phyloP scores from a whole-genome alignment of 176 grass and related monocot genomes.

The Raddia guianensis region DNA sequence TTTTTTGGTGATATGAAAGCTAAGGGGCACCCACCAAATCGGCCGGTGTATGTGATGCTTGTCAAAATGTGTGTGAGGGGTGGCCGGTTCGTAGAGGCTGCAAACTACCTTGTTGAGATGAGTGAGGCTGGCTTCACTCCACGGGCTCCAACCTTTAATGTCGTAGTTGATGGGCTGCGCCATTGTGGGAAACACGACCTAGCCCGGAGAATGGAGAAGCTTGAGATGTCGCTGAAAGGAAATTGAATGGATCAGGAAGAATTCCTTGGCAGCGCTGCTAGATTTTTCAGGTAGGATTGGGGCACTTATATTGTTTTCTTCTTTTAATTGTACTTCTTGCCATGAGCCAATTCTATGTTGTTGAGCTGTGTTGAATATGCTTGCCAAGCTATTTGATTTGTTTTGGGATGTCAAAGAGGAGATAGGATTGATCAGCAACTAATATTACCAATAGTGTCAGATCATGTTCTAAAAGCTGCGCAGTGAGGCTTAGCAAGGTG shows the following conservation, averaged over 20 bases:
- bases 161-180: slow-evolving; percentile 72
- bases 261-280: neutral
- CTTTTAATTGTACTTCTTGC: neutral
- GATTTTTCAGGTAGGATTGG: slow-evolving; percentile 35
- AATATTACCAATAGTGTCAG: neutral
- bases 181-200: slow-evolving; percentile 78
- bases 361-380: neutral
- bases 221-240: slow-evolving; percentile 67
- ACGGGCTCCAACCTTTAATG: slow-evolving; percentile 62
- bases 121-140: slow-evolving; percentile 71
- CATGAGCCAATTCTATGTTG: slow-evolving; percentile 6
- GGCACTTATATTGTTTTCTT: neutral
- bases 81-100: slow-evolving; percentile 72
- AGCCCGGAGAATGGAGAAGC: slow-evolving; percentile 71
- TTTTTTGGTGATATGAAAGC: slow-evolving; percentile 89
- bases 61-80: slow-evolving; percentile 91
- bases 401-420: neutral
- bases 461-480: slow-evolving; percentile 13
- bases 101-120: slow-evolving; percentile 91
- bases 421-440: neutral
- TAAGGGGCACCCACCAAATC: slow-evolving; percentile 67
- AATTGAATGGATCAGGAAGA: slow-evolving; percentile 39
- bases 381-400: neutral
- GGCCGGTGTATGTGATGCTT: slow-evolving; percentile 95
- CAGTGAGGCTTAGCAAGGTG: neutral